These are phyloP conservation scores for Cutaneotrichosporon curvatum DNA, from an alignment of 1,284 basidiomycete genomes.

Conservation along the genomic window DNA sequence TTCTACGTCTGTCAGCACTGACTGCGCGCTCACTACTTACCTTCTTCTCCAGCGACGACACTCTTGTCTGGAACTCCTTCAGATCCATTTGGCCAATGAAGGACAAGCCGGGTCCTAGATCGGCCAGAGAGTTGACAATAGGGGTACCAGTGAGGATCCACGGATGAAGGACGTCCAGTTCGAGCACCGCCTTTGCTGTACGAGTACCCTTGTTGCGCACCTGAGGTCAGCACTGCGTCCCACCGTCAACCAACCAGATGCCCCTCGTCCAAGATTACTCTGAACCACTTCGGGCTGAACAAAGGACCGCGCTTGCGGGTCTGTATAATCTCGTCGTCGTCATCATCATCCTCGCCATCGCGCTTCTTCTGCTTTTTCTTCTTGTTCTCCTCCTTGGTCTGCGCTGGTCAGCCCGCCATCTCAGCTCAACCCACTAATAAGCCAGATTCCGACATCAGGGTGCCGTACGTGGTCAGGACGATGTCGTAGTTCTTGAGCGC, in stretches of 20 bases:
- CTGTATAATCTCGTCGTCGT: slow-evolving; percentile 12
- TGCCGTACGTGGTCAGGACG: slow-evolving; percentile 43
- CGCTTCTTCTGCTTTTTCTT: slow-evolving; percentile 19
- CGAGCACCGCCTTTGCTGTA: slow-evolving; percentile 28
- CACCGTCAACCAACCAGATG: slow-evolving; percentile 20
- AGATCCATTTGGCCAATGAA: slow-evolving; percentile 32
- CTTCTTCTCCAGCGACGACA: slow-evolving; percentile 25
- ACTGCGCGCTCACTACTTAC: background rate
- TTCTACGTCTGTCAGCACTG: slow-evolving; percentile 1
- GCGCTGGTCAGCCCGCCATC: background rate
- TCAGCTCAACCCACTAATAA: slow-evolving; percentile 10
- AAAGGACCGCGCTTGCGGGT: slow-evolving; percentile 26
- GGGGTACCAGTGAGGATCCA: slow-evolving; percentile 43
- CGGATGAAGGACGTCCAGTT: slow-evolving; percentile 29
- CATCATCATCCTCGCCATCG: background rate
- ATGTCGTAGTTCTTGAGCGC: slow-evolving; percentile 39
- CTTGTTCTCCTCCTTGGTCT: slow-evolving; percentile 1
- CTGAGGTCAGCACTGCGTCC: background rate
- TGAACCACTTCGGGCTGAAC: slow-evolving; percentile 38
- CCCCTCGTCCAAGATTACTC: slow-evolving; percentile 48
- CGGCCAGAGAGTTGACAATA: slow-evolving; percentile 25
- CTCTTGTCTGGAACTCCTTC: slow-evolving; percentile 29
- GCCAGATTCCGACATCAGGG: slow-evolving; percentile 25
- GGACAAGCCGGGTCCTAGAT: slow-evolving; percentile 24
- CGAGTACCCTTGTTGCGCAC: slow-evolving; percentile 37